These are phyloP conservation scores for Poronia punctata DNA, from an alignment of 495 filamentous ascomycete species.

Conservation along the genomic window DNA sequence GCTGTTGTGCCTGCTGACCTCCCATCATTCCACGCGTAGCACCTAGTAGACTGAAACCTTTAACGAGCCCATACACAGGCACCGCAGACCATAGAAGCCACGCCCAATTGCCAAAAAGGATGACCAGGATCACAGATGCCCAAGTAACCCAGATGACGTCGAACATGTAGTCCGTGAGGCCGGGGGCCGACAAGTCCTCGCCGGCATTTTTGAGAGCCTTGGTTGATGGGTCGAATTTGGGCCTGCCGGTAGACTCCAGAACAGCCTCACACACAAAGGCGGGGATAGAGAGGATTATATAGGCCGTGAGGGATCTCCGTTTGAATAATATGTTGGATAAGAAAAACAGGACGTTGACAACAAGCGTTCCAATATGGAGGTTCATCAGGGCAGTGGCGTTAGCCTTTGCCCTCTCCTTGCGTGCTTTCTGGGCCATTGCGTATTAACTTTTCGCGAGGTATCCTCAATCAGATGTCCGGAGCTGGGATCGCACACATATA, in stretches of 20 bases:
- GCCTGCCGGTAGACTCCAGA: constrained; percentile 76
- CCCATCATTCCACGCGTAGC: constrained; percentile 61
- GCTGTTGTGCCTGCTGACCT: constrained; percentile 29
- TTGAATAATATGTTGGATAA: constrained; percentile 61
- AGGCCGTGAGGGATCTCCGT: constrained; percentile 60
- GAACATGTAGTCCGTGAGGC: constrained; percentile 96
- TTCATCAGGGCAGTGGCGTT: constrained; percentile 69
- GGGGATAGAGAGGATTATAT: constrained; percentile 65
- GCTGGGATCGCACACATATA: no score
- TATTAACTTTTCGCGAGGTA: no score
- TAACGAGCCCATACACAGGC: constrained; percentile 62
- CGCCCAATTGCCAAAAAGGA: constrained; percentile 64
- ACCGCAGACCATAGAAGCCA: constrained; percentile 70
- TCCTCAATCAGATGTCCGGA: no score
- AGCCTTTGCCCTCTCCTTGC: constrained; percentile 79
- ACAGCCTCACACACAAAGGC: constrained; percentile 72
- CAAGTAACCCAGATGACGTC: constrained; percentile 92
- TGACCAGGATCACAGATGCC: constrained; percentile 57
- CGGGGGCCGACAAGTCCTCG: constrained; percentile 82
- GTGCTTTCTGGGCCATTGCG: constrained; percentile 76
- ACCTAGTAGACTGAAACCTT: constrained; percentile 61
- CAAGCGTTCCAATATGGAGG: constrained; percentile 66
- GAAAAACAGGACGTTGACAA: constrained; percentile 67
- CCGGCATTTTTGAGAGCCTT: constrained; percentile 67
- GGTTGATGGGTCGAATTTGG: constrained; percentile 54